These are phyloP conservation scores for Podospora appendiculata DNA, from an alignment of 495 filamentous ascomycete species.

Conservation along the genomic window DNA sequence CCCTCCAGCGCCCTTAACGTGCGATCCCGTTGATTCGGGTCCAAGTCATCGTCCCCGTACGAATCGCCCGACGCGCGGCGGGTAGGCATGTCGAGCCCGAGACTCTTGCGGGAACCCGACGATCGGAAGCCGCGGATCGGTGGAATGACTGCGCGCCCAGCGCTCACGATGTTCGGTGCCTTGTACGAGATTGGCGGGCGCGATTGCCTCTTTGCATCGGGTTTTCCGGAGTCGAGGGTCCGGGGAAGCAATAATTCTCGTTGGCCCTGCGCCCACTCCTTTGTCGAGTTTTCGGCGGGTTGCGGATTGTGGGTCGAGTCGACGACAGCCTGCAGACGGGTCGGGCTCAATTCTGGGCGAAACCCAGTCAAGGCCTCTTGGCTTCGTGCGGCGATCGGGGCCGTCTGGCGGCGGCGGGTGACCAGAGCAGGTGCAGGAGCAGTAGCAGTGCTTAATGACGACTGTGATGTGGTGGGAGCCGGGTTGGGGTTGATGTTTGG, in stretches of 20 bases:
- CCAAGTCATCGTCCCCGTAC: constrained; percentile 27
- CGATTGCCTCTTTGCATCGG: constrained; percentile 32
- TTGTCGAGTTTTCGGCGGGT: constrained; percentile 15
- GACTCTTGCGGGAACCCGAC: constrained; percentile 40
- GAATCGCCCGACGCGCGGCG: constrained; percentile 25
- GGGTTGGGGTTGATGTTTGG: constrained; percentile 7
- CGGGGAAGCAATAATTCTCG: constrained; percentile 32
- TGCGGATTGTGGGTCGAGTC: background rate
- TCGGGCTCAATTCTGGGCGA: constrained; percentile 6
- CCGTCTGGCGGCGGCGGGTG: too few species aligned
- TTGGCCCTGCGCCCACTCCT: constrained; percentile 29
- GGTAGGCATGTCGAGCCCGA: constrained; percentile 39
- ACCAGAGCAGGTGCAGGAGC: too few species aligned
- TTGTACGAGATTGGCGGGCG: constrained; percentile 39
- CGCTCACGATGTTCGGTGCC: constrained; percentile 17
- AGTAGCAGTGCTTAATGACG: too few species aligned
- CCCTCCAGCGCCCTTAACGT: constrained; percentile 44
- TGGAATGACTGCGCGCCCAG: constrained; percentile 27
- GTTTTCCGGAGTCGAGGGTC: constrained; percentile 15
- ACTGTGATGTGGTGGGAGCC: constrained; percentile 6
- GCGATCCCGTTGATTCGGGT: constrained; percentile 39
- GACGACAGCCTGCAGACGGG: constrained; percentile 6
- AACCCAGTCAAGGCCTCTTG: constrained; percentile 5
- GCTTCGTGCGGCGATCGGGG: constrained; percentile 15
- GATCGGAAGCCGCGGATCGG: constrained; percentile 45